These are phyloP conservation scores for Fusarium abutilonis DNA, from an alignment of 2,329 filamentous ascomycete genomes.

Conservation along the genomic window DNA sequence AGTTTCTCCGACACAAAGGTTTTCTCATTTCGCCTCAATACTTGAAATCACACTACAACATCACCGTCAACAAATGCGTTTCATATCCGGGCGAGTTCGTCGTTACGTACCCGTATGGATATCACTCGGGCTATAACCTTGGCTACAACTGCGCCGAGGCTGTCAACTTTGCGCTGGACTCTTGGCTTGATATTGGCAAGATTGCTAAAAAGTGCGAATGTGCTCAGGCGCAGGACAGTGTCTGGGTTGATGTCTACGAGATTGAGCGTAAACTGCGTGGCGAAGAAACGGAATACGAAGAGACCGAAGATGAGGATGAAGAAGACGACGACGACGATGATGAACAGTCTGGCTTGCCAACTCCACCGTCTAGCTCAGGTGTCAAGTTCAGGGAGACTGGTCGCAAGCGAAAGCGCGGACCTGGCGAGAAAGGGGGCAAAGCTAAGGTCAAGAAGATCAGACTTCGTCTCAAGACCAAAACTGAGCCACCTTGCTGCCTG, in stretches of 20 bases:
- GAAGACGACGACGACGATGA: constrained; percentile 70
- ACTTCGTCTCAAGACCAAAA: constrained; percentile 75
- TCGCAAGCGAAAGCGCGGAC: constrained; percentile 68
- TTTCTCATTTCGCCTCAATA: constrained; percentile 94
- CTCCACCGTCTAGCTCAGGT: constrained; percentile 78
- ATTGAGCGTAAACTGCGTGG: constrained; percentile 94
- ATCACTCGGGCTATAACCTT: constrained; percentile 97
- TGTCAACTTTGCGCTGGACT: constrained; percentile 96
- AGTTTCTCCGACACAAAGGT: constrained; percentile 97
- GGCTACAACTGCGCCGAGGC: constrained; percentile 99
- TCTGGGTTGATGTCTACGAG: constrained; percentile 97
- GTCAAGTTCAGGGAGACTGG: constrained; percentile 69
- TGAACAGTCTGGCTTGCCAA: constrained; percentile 75
- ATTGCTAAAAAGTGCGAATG: constrained; percentile 98
- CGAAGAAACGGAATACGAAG: constrained; percentile 85
- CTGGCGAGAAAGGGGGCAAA: constrained; percentile 53
- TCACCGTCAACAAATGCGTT: constrained; percentile 94
- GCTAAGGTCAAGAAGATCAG: constrained; percentile 81
- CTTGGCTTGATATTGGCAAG: constrained; percentile 93
- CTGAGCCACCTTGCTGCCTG: constrained; percentile 84
- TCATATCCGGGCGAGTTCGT: constrained; percentile 98
- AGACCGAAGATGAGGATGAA: constrained; percentile 77
- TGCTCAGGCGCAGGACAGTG: constrained; percentile 92
- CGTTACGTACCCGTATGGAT: constrained; percentile 97
- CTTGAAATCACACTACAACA: constrained; percentile 86